Evolutionary conservation across 305 asterid genomes (phyloP).

Genomic region (Withania somnifera): DNA sequence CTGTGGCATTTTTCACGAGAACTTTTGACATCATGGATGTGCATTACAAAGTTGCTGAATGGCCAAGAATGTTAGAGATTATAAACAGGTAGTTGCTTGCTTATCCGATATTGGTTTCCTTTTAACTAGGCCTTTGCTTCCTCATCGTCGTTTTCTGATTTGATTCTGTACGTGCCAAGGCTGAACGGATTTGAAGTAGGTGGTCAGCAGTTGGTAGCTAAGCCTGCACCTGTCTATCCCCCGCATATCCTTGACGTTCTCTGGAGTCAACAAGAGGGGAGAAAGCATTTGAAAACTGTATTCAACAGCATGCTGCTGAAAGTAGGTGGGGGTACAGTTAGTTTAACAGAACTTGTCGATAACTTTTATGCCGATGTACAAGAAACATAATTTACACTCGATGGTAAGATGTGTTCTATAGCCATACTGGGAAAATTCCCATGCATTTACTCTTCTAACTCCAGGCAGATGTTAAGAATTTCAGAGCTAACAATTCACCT

Average conservation of each 20-base stretch:
- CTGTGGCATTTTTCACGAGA: background rate
- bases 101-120: background rate
- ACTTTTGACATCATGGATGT: slow-evolving; percentile 9
- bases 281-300: slow-evolving; percentile 24
- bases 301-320: slow-evolving; percentile 18
- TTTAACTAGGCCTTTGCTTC: background rate
- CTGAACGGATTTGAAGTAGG: slow-evolving; percentile 27
- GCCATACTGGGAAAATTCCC: background rate
- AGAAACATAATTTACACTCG: background rate
- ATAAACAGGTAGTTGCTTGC: slow-evolving; percentile 35
- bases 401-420: background rate
- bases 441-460: background rate
- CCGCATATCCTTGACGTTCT: slow-evolving; percentile 33
- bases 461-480: too few relatives aligned
- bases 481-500: too few relatives aligned
- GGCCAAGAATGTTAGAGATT: slow-evolving; percentile 56
- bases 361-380: slow-evolving; percentile 1
- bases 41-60: slow-evolving; percentile 31
- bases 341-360: background rate
- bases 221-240: slow-evolving; percentile 41
- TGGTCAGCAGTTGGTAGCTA: slow-evolving; percentile 33
- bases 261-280: slow-evolving; percentile 40
- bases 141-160: slow-evolving; percentile 6
- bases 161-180: slow-evolving; percentile 13
- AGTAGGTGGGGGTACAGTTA: background rate